Base-by-base conservation (phyloP, 1,139 yeast species). In the Magnusiomyces paraingens region DNA sequence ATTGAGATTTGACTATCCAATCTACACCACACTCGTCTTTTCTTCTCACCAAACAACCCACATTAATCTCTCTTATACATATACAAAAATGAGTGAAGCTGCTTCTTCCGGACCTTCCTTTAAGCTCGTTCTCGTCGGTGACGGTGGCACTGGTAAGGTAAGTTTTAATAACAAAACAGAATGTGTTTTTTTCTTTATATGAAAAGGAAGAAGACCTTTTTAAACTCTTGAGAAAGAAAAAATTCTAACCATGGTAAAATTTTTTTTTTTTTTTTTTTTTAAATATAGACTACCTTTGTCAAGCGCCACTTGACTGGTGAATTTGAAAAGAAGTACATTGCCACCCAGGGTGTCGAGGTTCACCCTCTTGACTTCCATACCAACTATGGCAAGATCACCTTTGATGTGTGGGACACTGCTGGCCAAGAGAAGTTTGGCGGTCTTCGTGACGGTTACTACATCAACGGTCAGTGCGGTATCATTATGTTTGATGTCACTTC, bases 381-480 rank as follows among this genome's bases (percentile, higher is more conserved):
- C 73, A 93, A 93, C 81, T 93, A 79, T 70, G 99, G 99, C 77
- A 97, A 93, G 78, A 89, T 94, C 78, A 91, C 89, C 76, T 94
- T 94, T 75, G 97, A 94, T 72, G 97, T 93, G 67, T 94, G 99
- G 99, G 99, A 94, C 76, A 94, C 99, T 59, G 99, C 99, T 57
- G 99, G 99, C 62, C 99, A 94, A 80, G 99, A 94, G 79, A 94
- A 94, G 79, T 93, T 94, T 68, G 99, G 99, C 75, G 99, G 99
- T 68, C 82, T 94, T 71, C 91, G 99, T 82, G 99, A 93, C 71
- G 99, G 99, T 72, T 93, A 94, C 81, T 93, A 94, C 78, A 93
- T 94, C 74, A 91, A 93, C 74, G 99, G 99, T 71, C 97, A 94
- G 79, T 94, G 99, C 82, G 99, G 98, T 79, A 93, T 94, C 78